A percentile compares a stretch with the other conserved stretches of the same genome.
Evolutionary conservation across 495 filamentous ascomycete species (phyloP).

Genomic region (Xylaria telfairii): DNA sequence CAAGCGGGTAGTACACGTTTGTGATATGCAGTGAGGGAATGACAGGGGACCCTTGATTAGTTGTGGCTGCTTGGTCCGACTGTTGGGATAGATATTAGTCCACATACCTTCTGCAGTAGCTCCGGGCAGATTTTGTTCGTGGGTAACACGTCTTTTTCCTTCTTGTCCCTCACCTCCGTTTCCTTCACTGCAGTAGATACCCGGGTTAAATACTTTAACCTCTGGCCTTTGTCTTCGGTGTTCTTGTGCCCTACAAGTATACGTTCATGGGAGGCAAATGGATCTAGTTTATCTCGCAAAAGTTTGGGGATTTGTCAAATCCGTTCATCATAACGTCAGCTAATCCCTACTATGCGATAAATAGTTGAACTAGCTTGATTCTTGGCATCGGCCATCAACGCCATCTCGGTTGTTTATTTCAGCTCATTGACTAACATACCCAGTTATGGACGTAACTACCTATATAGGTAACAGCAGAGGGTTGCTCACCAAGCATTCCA

Average conservation of each 20-base stretch:
- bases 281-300: not conserved
- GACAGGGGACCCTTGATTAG: not conserved
- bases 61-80: not conserved
- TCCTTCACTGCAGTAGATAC: not conserved
- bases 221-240: not conserved
- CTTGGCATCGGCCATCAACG: slow-evolving; percentile 14
- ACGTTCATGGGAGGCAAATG: not conserved
- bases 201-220: not conserved
- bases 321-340: not conserved
- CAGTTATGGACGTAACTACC: not conserved
- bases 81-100: not conserved
- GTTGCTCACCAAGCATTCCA: not conserved
- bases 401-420: not conserved
- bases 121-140: not conserved
- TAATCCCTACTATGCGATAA: not conserved
- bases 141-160: not conserved
- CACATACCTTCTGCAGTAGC: no score
- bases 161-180: not conserved
- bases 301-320: slow-evolving; percentile 22
- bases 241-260: not conserved
- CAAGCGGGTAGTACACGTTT: not conserved
- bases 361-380: not conserved
- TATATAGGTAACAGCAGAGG: not conserved
- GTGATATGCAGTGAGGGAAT: not conserved
- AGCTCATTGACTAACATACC: not conserved